Evolutionary conservation across 202 grass and related monocot genomes (phyloP), one percentile per base, ranked within the genome.

Genomic region (Cymbopogon flexuosus): DNA sequence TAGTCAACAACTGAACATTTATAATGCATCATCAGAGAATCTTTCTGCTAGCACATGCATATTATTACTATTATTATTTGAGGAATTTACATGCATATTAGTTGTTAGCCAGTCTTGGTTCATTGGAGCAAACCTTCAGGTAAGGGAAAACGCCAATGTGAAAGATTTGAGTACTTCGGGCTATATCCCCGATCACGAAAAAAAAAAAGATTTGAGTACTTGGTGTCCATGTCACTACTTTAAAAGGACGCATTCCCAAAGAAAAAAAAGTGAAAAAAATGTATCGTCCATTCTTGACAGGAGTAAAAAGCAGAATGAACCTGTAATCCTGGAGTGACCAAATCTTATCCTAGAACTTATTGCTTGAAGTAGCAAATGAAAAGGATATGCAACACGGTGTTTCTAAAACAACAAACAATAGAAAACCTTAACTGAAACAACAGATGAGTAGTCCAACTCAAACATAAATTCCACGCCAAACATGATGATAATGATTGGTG

Each of bases 291-390:
- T 81, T 58, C 35, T 70, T 40, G 65, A 61, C 16, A 69, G 23
- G 46, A 16, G 31, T 57, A 80, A 60, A 80, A 60, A 71, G 42
- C 10, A 75, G 54, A 47, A 46, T 72, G 40, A 61, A 33, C 27
- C 29, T 47, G 24, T 41, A 56, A 21, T 56, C 18, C 18, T 19
- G 51, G 18, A n/a, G 3, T 2, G 1, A 45, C 29, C 41, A 59
- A 67, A 31, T 81, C 56, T 62, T 62, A 81, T 62, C 18, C 56
- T 21, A 54, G 16, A 19, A n/a, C 6, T n/a, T 51, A 51, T 51
- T 0, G 16, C 49, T 54, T 54, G 1, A 54, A 19, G 8, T 22
- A 58, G 19, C 27, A 47, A 81, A n/a, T 1, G 49, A 62, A 62
- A 18, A 81, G 60, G 6, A 60, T 14, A 43, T 31, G 30, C 30